phyloP scores from a whole-genome alignment of 257 asterid species.

The Leptodermis oblonga region DNA sequence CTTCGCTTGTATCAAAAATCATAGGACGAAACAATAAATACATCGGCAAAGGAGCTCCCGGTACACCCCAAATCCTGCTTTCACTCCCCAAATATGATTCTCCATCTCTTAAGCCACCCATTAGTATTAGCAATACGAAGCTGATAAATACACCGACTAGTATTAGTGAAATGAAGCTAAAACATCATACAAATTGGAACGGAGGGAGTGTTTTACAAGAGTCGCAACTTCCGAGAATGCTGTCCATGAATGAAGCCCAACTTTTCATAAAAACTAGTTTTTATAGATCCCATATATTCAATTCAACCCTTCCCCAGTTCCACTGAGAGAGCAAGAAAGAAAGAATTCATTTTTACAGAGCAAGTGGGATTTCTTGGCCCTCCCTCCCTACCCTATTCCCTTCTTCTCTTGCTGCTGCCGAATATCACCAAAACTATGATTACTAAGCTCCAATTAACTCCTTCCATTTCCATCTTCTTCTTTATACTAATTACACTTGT shows the following conservation, averaged over 20 bases:
- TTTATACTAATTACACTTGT: conserved; percentile 2
- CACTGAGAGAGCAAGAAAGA: background rate
- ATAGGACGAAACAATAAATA: background rate
- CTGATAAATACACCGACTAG: no score
- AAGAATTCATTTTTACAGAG: conserved; percentile 19
- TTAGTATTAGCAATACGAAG: background rate
- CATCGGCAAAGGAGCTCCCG: background rate
- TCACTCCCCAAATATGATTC: background rate
- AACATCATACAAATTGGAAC: no score
- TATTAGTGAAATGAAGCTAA: no score
- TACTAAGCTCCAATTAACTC: conserved; percentile 23
- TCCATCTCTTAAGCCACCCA: background rate
- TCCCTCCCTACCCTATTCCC: conserved; percentile 1
- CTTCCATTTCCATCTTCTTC: conserved; percentile 17
- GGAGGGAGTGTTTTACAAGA: conserved; percentile 11
- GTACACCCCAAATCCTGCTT: background rate
- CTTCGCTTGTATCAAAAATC: no score
- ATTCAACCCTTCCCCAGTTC: background rate
- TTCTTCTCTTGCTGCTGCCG: background rate
- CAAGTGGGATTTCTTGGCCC: conserved; percentile 17
- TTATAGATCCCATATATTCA: conserved; percentile 45
- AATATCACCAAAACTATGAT: background rate
- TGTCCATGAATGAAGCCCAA: conserved; percentile 44
- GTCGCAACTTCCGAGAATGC: conserved; percentile 43
- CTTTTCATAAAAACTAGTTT: conserved; percentile 24